These are phyloP conservation scores for Aspergillus nidulans DNA, from an alignment of 495 filamentous ascomycete species.

Conservation along the genomic window DNA sequence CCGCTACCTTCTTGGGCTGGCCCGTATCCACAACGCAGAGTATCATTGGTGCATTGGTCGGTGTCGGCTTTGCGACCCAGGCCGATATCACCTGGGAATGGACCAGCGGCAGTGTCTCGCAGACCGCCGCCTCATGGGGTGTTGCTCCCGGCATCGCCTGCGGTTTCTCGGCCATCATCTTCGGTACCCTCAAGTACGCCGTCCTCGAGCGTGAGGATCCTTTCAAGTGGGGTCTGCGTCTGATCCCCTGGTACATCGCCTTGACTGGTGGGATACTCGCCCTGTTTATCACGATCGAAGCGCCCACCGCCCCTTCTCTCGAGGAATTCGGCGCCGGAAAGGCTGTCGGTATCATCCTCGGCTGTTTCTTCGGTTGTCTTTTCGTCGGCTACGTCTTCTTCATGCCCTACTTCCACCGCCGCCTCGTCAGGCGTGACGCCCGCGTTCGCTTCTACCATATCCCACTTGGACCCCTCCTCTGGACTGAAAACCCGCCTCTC, in stretches of 20 bases:
- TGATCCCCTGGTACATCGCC: constrained; percentile 59
- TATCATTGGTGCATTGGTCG: constrained; percentile 57
- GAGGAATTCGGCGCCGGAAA: constrained; percentile 47
- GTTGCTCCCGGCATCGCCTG: constrained; percentile 60
- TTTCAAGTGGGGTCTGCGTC: constrained; percentile 51
- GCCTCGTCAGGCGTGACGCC: constrained; percentile 52
- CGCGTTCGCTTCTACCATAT: constrained; percentile 55
- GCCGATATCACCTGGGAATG: constrained; percentile 57
- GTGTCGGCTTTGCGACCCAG: constrained; percentile 57
- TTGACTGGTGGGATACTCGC: constrained; percentile 56
- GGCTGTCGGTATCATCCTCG: constrained; percentile 53
- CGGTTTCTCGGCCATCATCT: constrained; percentile 57
- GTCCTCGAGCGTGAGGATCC: constrained; percentile 57
- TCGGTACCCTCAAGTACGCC: constrained; percentile 58
- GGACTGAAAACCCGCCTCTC: constrained; percentile 38
- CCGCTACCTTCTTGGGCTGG: constrained; percentile 14
- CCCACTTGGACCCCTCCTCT: constrained; percentile 51
- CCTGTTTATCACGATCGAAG: constrained; percentile 54
- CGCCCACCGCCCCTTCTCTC: constrained; percentile 31
- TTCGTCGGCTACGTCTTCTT: constrained; percentile 53
- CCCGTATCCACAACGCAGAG: constrained; percentile 54
- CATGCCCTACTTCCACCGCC: constrained; percentile 58
- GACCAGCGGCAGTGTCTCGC: constrained; percentile 45
- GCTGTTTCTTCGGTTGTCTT: constrained; percentile 51
- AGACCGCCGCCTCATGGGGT: constrained; percentile 58